phyloP scores from a whole-genome alignment of 257 asterid genomes.

The Petunia secreta region DNA sequence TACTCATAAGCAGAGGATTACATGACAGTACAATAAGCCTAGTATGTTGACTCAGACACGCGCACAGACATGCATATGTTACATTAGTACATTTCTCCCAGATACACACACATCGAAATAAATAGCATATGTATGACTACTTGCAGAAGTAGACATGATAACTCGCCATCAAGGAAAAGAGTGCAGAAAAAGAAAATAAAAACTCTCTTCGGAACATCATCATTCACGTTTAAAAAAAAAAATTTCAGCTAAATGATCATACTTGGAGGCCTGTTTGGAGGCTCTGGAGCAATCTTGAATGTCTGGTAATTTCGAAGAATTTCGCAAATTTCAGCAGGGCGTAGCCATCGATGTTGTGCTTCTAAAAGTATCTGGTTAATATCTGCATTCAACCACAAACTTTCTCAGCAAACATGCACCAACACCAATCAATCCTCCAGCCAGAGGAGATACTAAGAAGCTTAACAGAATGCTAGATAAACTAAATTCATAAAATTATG shows the following conservation, averaged over 20 bases:
- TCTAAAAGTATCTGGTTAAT: constrained; percentile 78
- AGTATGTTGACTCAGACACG: neutral
- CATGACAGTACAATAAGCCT: neutral
- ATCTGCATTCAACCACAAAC: constrained; percentile 58
- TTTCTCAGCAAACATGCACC: constrained; percentile 20
- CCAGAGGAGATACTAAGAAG: neutral
- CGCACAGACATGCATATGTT: neutral
- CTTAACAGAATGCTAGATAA: neutral
- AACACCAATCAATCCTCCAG: neutral
- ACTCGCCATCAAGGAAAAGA: neutral
- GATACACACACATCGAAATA: constrained; percentile 14
- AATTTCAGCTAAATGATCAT: constrained; percentile 31
- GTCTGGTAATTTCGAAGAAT: constrained; percentile 70
- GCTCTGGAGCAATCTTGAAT: constrained; percentile 75
- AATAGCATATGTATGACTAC: constrained; percentile 6
- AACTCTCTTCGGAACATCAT: neutral
- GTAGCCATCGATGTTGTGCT: constrained; percentile 88
- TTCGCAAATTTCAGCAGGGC: constrained; percentile 95
- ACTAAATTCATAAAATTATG: neutral
- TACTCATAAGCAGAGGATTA: neutral
- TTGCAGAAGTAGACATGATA: neutral
- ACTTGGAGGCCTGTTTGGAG: constrained; percentile 84
- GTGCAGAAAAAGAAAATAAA: neutral
- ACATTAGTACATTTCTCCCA: neutral
- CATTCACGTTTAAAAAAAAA: constrained; percentile 8